Percentiles rank a stretch among this genome's conserved stretches.
These are phyloP conservation scores for Babesia caballi DNA, from an alignment of 169 alveolate species.

Conservation along the genomic window DNA sequence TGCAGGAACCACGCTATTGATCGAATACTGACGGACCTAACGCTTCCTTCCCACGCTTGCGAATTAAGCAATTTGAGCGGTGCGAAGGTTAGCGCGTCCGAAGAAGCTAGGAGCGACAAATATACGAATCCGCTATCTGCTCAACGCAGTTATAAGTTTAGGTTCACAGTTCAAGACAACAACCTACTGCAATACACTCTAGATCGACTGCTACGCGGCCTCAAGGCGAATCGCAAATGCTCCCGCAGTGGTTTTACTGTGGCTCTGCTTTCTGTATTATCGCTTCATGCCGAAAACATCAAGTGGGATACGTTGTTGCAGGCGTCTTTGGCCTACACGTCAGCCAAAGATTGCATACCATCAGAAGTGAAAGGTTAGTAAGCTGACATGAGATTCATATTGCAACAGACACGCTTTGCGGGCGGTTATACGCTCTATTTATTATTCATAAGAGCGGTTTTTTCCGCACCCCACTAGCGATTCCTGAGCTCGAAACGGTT, in stretches of 20 bases:
- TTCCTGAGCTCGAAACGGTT: neutral
- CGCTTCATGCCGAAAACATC: slow-evolving; percentile 21
- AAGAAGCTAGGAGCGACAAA: neutral
- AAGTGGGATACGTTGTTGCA: neutral
- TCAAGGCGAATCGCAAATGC: slow-evolving; percentile 23
- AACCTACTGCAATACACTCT: slow-evolving; percentile 48
- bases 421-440: slow-evolving; percentile 25
- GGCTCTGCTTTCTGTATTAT: slow-evolving; percentile 25
- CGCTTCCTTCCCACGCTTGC: neutral
- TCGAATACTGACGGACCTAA: slow-evolving; percentile 9
- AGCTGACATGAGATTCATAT: too few relatives aligned
- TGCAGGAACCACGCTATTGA: slow-evolving; percentile 30
- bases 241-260: slow-evolving; percentile 42
- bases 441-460: slow-evolving; percentile 20
- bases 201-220: slow-evolving; percentile 47
- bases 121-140: slow-evolving; percentile 26
- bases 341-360: neutral
- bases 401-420: slow-evolving; percentile 23
- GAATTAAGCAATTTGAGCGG: neutral
- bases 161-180: slow-evolving; percentile 15
- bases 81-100: neutral
- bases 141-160: slow-evolving; percentile 35
- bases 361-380: slow-evolving; percentile 47
- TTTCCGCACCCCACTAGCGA: neutral
- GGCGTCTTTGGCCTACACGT: slow-evolving; percentile 24